Percentiles rank a stretch among this genome's conserved stretches.
phyloP scores from a whole-genome alignment of 768 basidiomycete species.

The Xerocomellus intermedius region DNA sequence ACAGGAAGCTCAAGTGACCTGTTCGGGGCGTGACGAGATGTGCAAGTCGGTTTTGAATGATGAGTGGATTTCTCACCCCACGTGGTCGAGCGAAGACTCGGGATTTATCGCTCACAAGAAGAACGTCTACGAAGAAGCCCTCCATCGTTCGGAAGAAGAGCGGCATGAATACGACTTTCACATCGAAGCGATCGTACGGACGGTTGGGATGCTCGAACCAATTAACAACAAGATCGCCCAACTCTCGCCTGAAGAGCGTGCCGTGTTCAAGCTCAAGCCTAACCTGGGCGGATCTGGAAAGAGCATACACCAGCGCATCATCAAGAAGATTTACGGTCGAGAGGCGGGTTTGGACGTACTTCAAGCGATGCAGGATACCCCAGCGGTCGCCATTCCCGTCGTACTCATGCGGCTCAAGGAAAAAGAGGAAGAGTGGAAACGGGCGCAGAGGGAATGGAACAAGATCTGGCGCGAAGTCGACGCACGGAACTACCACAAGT shows the following conservation, averaged over 20 bases:
- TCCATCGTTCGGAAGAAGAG: slow-evolving; percentile 96
- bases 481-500: slow-evolving; percentile 89
- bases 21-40: slow-evolving; percentile 96
- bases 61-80: slow-evolving; percentile 97
- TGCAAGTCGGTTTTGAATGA: slow-evolving; percentile 96
- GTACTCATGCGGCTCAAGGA: slow-evolving; percentile 87
- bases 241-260: slow-evolving; percentile 75
- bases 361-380: slow-evolving; percentile 89
- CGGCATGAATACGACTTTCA: slow-evolving; percentile 99
- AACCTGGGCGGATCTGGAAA: slow-evolving; percentile 83
- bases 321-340: slow-evolving; percentile 96
- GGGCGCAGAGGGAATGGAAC: slow-evolving; percentile 97
- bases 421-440: slow-evolving; percentile 99
- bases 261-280: slow-evolving; percentile 81
- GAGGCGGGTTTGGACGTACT: slow-evolving; percentile 81
- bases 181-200: slow-evolving; percentile 91
- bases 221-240: slow-evolving; percentile 83
- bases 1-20: slow-evolving; percentile 84
- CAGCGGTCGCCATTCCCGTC: slow-evolving; percentile 83
- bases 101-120: slow-evolving; percentile 90
- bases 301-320: slow-evolving; percentile 86
- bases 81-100: slow-evolving; percentile 91
- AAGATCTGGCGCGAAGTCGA: slow-evolving; percentile 98
- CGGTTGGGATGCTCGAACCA: slow-evolving; percentile 88
- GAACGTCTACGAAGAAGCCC: slow-evolving; percentile 94